Conservation (phyloP, 202 grass and related monocot species). For the Schoenoplectus tabernaemontani region DNA sequence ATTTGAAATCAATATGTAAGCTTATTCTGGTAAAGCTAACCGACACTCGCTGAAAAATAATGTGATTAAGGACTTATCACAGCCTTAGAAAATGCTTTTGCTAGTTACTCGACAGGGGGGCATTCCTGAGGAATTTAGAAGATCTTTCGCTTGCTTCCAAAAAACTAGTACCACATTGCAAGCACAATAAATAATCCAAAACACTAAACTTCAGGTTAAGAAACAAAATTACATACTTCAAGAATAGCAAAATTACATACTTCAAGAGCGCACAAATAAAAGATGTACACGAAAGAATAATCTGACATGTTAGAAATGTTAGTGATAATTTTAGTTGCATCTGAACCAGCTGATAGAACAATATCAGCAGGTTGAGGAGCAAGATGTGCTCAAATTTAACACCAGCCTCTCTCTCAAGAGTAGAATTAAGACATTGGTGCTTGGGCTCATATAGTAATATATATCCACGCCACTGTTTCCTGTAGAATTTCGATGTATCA, state of each 20-base stretch:
- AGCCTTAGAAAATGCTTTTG: conserved; percentile 92
- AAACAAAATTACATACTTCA: background rate
- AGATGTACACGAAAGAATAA: background rate
- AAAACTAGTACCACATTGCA: conserved; percentile 96
- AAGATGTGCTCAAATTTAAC: conserved; percentile 83
- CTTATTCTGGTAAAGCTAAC: background rate
- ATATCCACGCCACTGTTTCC: conserved; percentile 83
- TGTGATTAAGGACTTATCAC: conserved; percentile 47
- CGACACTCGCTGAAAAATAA: background rate
- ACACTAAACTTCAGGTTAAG: background rate
- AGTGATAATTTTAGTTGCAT: conserved; percentile 80
- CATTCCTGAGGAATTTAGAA: conserved; percentile 60
- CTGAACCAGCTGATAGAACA: conserved; percentile 76
- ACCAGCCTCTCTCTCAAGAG: conserved; percentile 81
- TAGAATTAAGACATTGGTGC: conserved; percentile 37
- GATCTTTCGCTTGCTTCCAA: conserved; percentile 70
- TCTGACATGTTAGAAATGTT: conserved; percentile 79
- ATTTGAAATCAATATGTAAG: conserved; percentile 15
- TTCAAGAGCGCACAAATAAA: background rate
- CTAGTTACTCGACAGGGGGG: conserved; percentile 59
- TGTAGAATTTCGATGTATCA: conserved; percentile 41
- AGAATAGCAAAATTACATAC: background rate
- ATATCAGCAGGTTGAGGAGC: conserved; percentile 84
- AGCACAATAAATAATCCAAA: background rate
- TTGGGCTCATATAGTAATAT: conserved; percentile 83